Conservation (phyloP, 495 filamentous ascomycete genomes). For the Hypoxylon fragiforme region DNA sequence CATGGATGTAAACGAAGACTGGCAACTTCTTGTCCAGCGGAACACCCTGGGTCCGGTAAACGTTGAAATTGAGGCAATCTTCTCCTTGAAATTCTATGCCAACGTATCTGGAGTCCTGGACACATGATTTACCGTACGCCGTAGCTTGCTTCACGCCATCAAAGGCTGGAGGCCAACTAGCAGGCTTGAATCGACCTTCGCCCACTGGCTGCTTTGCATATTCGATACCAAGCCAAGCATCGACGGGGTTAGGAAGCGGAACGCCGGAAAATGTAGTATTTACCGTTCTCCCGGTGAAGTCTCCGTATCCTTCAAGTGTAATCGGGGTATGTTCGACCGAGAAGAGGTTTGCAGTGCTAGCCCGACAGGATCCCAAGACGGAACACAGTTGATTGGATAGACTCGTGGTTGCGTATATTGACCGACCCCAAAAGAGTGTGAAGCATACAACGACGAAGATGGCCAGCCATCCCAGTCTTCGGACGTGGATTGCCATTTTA, state of each 20-base stretch:
- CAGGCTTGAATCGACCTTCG: constrained; percentile 25
- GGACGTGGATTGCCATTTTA: constrained; percentile 18
- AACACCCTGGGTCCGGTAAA: constrained; percentile 45
- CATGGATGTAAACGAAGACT: constrained; percentile 61
- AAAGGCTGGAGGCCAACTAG: constrained; percentile 25
- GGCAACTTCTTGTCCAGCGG: constrained; percentile 49
- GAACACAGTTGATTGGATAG: constrained; percentile 21
- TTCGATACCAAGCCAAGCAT: constrained; percentile 33
- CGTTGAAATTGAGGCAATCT: constrained; percentile 55
- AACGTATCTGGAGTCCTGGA: constrained; percentile 14
- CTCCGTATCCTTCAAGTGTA: constrained; percentile 22
- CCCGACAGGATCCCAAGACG: constrained; percentile 7
- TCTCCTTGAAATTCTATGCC: constrained; percentile 40
- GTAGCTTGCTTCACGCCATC: constrained; percentile 20
- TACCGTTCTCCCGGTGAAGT: constrained; percentile 19
- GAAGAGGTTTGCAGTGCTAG: background rate
- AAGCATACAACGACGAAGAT: constrained; percentile 26
- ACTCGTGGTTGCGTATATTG: constrained; percentile 15
- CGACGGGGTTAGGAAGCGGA: constrained; percentile 21
- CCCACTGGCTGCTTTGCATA: constrained; percentile 28
- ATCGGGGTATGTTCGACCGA: constrained; percentile 21
- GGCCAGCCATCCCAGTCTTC: constrained; percentile 22
- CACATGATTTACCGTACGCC: constrained; percentile 23
- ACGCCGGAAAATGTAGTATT: constrained; percentile 21
- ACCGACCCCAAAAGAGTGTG: constrained; percentile 19